A percentile compares a stretch with the other conserved stretches of the same genome.
phyloP scores from a whole-genome alignment of 2,329 filamentous ascomycete genomes.

The Fusarium sp. region DNA sequence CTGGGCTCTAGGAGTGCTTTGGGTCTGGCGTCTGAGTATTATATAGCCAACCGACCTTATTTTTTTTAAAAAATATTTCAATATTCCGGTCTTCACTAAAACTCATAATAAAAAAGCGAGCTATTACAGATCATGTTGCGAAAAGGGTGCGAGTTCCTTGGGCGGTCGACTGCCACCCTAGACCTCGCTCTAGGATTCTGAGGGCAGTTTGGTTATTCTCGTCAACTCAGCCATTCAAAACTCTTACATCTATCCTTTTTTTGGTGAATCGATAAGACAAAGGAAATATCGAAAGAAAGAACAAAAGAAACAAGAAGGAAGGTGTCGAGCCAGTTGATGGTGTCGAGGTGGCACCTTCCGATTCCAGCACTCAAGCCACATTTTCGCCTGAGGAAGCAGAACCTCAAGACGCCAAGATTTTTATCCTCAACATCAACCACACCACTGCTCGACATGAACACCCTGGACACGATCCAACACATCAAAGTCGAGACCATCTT shows the following conservation, averaged over 20 bases:
- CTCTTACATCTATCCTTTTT: not conserved
- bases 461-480: slow-evolving; percentile 48
- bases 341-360: not conserved
- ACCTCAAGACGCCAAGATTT: not conserved
- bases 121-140: not conserved
- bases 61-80: not conserved
- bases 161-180: not conserved
- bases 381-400: not conserved
- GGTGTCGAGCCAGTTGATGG: not conserved
- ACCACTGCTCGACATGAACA: slow-evolving; percentile 53
- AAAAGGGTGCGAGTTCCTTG: not conserved
- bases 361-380: not conserved
- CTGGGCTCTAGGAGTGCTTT: not conserved
- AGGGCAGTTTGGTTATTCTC: not conserved
- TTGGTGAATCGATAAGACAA: not conserved
- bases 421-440: slow-evolving; percentile 30
- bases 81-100: not conserved
- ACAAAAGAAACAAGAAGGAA: not conserved
- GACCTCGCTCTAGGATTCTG: not conserved
- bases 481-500: slow-evolving; percentile 53
- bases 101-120: not conserved
- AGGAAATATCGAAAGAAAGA: not conserved
- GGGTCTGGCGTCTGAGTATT: not conserved
- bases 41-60: no score
- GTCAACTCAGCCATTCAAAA: not conserved